These are phyloP conservation scores for Sanghuangporus sanghuang DNA, from an alignment of 1,284 basidiomycete species.

Conservation along the genomic window DNA sequence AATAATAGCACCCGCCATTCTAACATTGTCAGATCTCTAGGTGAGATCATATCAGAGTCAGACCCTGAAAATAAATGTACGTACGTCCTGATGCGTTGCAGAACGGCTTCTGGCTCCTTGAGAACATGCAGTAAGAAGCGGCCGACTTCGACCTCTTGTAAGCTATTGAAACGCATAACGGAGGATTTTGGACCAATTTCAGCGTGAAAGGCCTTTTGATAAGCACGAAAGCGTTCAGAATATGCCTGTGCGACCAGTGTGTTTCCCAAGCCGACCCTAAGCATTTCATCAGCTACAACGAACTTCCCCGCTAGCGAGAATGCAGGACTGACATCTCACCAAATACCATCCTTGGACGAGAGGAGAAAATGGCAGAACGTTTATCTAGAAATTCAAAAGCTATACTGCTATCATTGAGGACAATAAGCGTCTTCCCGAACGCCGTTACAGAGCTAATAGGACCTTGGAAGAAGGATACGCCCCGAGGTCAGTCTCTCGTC, in stretches of 20 bases:
- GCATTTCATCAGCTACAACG: neutral
- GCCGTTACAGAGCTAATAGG: constrained; percentile 28
- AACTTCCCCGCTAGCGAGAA: neutral
- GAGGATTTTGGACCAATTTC: constrained; percentile 5
- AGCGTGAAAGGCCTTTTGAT: constrained; percentile 5
- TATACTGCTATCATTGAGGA: constrained; percentile 37
- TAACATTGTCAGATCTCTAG: constrained; percentile 13
- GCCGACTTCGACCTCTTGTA: constrained; percentile 11
- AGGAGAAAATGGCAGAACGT: constrained; percentile 42
- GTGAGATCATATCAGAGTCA: neutral
- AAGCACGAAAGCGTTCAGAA: neutral
- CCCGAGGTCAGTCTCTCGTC: neutral
- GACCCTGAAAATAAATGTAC: neutral
- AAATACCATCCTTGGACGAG: constrained; percentile 29
- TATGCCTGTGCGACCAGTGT: neutral
- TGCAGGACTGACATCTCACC: constrained; percentile 1
- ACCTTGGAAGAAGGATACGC: neutral
- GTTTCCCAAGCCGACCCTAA: constrained; percentile 6
- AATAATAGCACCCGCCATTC: constrained; percentile 27
- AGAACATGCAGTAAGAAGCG: constrained; percentile 10
- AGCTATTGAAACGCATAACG: neutral
- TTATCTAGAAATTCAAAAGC: constrained; percentile 43
- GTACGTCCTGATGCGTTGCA: constrained; percentile 12
- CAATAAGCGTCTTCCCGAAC: constrained; percentile 37
- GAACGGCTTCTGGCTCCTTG: neutral